Percentiles rank a stretch among this genome's conserved stretches.
Evolutionary conservation across 257 asterid species (phyloP).

Genomic region (Nicotiana paniculata): DNA sequence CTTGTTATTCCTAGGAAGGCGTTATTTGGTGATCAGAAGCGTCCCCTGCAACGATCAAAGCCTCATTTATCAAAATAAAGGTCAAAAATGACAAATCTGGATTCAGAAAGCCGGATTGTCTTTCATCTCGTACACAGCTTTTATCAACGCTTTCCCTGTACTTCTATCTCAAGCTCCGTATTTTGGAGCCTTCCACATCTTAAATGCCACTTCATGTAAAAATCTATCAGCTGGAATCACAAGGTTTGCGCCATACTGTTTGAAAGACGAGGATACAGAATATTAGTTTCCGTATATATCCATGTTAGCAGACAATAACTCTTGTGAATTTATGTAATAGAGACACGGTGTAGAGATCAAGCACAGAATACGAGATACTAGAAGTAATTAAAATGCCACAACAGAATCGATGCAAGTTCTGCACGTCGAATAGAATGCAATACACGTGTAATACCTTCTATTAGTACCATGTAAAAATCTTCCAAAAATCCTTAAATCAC

Average conservation of each 20-base stretch:
- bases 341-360: neutral
- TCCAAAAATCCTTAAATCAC: too few species aligned
- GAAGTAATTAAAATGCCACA: neutral
- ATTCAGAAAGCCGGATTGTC: neutral
- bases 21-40: neutral
- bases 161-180: constrained; percentile 70
- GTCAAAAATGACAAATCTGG: neutral
- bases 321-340: neutral
- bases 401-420: neutral
- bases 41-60: neutral
- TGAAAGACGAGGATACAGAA: neutral
- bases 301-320: neutral
- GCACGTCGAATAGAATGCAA: neutral
- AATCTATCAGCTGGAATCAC: constrained; percentile 77
- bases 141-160: neutral
- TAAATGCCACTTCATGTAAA: constrained; percentile 82
- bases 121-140: neutral
- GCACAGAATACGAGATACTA: too few species aligned
- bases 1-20: neutral
- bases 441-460: too few species aligned
- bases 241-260: constrained; percentile 73
- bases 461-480: too few species aligned
- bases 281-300: neutral
- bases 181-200: constrained; percentile 97
- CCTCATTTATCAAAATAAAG: neutral